These are phyloP conservation scores for Balansia obtecta DNA, from an alignment of 2,329 filamentous ascomycete species.

Conservation along the genomic window DNA sequence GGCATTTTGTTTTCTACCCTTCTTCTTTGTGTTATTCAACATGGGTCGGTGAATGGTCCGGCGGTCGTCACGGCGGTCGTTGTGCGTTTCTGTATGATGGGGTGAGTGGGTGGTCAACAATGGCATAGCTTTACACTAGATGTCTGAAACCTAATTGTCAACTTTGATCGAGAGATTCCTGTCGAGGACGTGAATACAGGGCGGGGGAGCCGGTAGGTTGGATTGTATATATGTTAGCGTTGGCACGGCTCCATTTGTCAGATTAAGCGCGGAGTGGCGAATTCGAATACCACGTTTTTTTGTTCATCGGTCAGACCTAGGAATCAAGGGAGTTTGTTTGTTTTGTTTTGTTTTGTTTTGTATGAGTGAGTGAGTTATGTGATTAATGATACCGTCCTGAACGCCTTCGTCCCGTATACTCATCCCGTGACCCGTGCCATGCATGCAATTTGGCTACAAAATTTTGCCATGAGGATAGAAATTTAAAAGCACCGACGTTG, in stretches of 20 bases:
- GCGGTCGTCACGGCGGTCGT: background rate
- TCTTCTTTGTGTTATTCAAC: background rate
- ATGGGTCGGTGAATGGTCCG: background rate
- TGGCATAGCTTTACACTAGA: constrained; percentile 1
- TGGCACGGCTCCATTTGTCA: too few species aligned
- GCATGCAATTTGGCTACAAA: background rate
- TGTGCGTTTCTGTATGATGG: background rate
- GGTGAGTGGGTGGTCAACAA: background rate
- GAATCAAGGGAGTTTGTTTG: too few species aligned
- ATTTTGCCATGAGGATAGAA: background rate
- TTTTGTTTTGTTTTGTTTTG: too few species aligned
- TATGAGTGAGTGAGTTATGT: too few species aligned
- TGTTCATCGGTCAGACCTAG: too few species aligned
- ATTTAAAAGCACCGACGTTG: background rate
- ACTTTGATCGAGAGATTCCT: background rate
- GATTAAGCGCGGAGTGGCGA: too few species aligned
- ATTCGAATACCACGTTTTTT: too few species aligned
- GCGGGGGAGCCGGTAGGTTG: too few species aligned
- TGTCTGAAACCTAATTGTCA: background rate
- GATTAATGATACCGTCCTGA: too few species aligned
- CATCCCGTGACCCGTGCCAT: too few species aligned
- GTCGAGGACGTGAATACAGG: background rate
- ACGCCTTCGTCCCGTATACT: too few species aligned
- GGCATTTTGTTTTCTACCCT: background rate
- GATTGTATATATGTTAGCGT: too few species aligned